Conservation (phyloP, 2,329 filamentous ascomycete genomes). For the Aspergillus tubingensis region DNA sequence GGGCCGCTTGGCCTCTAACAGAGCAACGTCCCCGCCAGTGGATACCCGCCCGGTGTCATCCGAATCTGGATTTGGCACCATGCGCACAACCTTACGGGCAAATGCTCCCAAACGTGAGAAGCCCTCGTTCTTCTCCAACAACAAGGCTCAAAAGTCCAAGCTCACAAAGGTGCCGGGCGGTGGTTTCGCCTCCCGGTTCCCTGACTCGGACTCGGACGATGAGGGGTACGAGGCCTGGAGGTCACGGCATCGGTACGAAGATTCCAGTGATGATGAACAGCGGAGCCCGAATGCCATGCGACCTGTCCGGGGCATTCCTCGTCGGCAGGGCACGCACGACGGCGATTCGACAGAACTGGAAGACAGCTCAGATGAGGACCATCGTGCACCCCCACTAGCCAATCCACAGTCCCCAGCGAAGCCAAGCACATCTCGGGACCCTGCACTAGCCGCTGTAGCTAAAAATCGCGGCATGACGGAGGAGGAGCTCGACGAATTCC, state of each 20-base stretch:
- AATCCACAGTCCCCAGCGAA: conserved; percentile 7
- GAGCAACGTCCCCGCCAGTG: conserved; percentile 62
- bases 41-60: conserved; percentile 52
- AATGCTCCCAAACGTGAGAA: conserved; percentile 47
- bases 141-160: conserved; percentile 37
- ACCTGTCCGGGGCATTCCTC: conserved; percentile 63
- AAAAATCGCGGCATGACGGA: conserved; percentile 60
- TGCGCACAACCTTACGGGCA: conserved; percentile 53
- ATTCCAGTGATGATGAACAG: conserved; percentile 69
- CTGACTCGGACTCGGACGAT: conserved; percentile 67
- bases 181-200: conserved; percentile 53
- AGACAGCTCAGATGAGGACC: conserved; percentile 60
- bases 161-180: conserved; percentile 27
- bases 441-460: conserved; percentile 38
- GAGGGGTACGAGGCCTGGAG: conserved; percentile 49
- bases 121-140: conserved; percentile 44
- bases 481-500: conserved; percentile 37
- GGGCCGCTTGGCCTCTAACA: conserved; percentile 34
- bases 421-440: conserved; percentile 29
- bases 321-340: conserved; percentile 59
- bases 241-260: conserved; percentile 58
- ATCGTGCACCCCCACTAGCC: conserved; percentile 22
- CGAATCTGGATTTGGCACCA: conserved; percentile 43
- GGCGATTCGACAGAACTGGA: conserved; percentile 64
- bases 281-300: conserved; percentile 41